A percentile compares a stretch with the other conserved stretches of the same genome.
Evolutionary conservation across 2,329 filamentous ascomycete genomes (phyloP).

Genomic region (Alternaria brassicicola): DNA sequence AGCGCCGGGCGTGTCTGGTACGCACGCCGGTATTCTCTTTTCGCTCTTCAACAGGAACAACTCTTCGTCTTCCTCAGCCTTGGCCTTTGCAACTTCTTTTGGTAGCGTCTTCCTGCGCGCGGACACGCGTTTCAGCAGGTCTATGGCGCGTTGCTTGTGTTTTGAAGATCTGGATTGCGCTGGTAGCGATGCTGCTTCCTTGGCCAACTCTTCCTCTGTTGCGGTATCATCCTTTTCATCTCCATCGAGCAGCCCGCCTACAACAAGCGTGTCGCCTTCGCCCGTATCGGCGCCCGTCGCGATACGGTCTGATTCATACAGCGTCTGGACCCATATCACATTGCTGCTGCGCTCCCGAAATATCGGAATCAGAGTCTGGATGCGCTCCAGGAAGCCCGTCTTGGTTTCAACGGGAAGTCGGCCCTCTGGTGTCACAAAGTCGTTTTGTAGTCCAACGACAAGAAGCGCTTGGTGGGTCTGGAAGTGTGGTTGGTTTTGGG

Average conservation of each 20-base stretch:
- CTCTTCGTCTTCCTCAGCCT: constrained; percentile 53
- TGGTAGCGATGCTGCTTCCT: constrained; percentile 31
- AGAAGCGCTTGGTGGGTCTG: constrained; percentile 73
- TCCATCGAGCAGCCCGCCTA: constrained; percentile 47
- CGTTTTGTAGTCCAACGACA: constrained; percentile 86
- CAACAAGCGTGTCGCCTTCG: constrained; percentile 54
- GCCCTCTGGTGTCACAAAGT: constrained; percentile 75
- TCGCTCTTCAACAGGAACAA: constrained; percentile 52
- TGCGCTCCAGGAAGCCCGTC: constrained; percentile 69
- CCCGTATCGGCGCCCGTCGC: constrained; percentile 57
- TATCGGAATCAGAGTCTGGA: constrained; percentile 68
- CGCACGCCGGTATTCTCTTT: constrained; percentile 50
- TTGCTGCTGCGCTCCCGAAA: constrained; percentile 73
- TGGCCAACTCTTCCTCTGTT: constrained; percentile 39
- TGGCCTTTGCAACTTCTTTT: constrained; percentile 34
- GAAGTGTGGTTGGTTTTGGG: constrained; percentile 58
- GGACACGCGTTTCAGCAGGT: constrained; percentile 47
- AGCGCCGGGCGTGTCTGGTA: constrained; percentile 53
- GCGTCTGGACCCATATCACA: constrained; percentile 84
- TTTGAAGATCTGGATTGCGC: constrained; percentile 43
- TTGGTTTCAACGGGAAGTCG: constrained; percentile 70
- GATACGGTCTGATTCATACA: constrained; percentile 69
- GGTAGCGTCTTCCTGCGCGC: constrained; percentile 37
- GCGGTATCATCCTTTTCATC: constrained; percentile 43
- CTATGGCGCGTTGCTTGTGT: constrained; percentile 45